Conservation (phyloP, 176 grass and related monocot species). For the bread wheat (Triticum aestivum) region DNA sequence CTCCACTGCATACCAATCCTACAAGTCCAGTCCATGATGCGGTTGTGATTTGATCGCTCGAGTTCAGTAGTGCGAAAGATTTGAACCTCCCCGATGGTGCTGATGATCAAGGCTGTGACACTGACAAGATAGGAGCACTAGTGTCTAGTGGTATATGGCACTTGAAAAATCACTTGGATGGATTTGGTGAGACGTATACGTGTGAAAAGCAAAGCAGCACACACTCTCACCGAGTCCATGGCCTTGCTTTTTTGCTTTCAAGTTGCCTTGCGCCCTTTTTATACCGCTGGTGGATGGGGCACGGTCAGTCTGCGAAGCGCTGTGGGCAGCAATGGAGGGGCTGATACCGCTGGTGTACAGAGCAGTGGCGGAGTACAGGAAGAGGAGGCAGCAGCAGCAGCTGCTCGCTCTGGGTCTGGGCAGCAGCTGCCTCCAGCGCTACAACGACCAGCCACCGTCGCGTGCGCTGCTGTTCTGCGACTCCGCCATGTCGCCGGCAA, state of each 20-base stretch:
- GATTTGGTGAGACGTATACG: slow-evolving; percentile 51
- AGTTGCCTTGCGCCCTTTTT: slow-evolving; percentile 19
- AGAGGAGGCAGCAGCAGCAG: slow-evolving; percentile 8
- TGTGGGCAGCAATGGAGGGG: slow-evolving; percentile 33
- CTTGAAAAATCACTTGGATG: not conserved
- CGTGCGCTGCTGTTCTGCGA: not conserved
- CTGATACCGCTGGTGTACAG: slow-evolving; percentile 48
- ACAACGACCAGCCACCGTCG: not conserved
- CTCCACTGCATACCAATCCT: not conserved
- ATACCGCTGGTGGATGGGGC: slow-evolving; percentile 16
- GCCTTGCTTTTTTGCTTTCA: not conserved
- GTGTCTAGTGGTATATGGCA: not conserved
- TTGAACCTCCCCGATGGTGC: not conserved
- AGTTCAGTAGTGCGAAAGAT: not conserved
- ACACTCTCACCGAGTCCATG: not conserved
- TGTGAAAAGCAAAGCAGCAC: slow-evolving; percentile 22
- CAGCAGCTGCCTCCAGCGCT: slow-evolving; percentile 3
- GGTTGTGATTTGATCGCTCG: not conserved
- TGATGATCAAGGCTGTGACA: not conserved
- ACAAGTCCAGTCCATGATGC: not conserved
- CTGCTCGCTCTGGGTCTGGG: not conserved
- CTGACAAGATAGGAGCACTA: slow-evolving; percentile 5
- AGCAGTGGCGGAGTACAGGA: slow-evolving; percentile 35
- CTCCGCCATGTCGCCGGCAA: not conserved
- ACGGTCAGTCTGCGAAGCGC: slow-evolving; percentile 11